Base-by-base conservation (phyloP, 2,329 filamentous ascomycete species). In the Penicillium aurantiogriseum region DNA sequence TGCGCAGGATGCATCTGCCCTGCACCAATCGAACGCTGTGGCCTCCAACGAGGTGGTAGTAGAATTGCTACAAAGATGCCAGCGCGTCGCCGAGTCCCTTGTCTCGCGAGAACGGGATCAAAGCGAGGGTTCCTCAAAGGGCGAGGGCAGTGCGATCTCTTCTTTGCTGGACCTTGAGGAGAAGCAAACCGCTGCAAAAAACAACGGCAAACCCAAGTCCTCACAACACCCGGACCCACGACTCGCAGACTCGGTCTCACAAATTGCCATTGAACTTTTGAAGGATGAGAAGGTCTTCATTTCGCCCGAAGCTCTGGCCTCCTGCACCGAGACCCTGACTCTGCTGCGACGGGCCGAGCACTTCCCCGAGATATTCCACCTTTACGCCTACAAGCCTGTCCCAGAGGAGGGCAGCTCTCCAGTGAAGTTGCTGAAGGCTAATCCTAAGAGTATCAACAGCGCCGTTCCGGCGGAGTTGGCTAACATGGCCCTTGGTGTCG, bases 311-410 rank as follows among this genome's bases (percentile, higher is more conserved):
- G 79, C 93, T 35, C 84, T 97, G 39, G 80, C 83, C 56, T 74
- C 84, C 64, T 97, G 97, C 74, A 87, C 96, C 60, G 81, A 84
- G 38, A 85, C 91, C 44, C 91, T 96, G 72, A 81, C 87, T 29
- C 81, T 87, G 11, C 83, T 97, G 43, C 84, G 86, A 60, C 86
- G 83, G 56, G 87, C 91, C 3, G 85, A 90, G 63, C 87, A 89
- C 44, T 84, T 97, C 61, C 91, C 93, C 7, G 84, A 88, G 58
- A 85, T 92, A 42, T 88, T 99, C 69, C 79, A 87, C 55, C 81
- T 97, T 52, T 97, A 93, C 72, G 90, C 91, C 48, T 85, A 85
- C 65, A 99, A 97, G 75, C 88, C 90, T 10, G 79, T 86, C 61
- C 89, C 92, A 2, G 76, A 82, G 50, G 79, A 85, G 66, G 80